Evolutionary conservation across 805 yeast genomes (phyloP), one percentile per base, ranked within the genome.

Genomic region (Grigorovia humatica): DNA sequence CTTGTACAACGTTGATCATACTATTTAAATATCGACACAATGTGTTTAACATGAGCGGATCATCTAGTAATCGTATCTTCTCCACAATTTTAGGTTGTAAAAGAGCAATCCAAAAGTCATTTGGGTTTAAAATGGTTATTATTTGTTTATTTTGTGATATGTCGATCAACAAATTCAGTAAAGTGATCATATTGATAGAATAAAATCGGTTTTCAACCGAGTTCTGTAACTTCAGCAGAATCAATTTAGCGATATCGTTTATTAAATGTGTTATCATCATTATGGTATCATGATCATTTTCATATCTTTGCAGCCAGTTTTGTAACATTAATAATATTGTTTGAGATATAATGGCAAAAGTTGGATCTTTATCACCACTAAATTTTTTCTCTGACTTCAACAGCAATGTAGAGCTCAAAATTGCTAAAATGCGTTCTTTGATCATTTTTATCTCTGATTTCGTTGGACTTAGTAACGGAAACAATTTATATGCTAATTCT

Each of bases 21-120:
- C 46, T 51, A 6, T 59, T 52, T 43, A 64, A 51, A 52, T 60
- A 61, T 32, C 44, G 38, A 54, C 68, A 64, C 27, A 61, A 53
- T 9, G 55, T 49, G 46, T 60, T 52, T 27, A 64, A 19, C 1
- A 63, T 9, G 17, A 62, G 41, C 2, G 67, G 64, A 50, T 63
- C 66, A 47, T 61, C 63, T 11, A 54, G 44, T 9, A 55, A 54
- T 15, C 57, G 40, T 29, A 61, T 30, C 41, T 55, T 59, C 42
- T 59, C 52, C 45, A 63, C 55, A 4, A 52, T 47, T 35, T 41
- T 45, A 9, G 53, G 54, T 9, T 54, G 52, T 20, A 60, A 41
- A n/a, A 62, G 54, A 2, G 60, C 27, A 13, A 47, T 48, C 35
- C 55, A 52, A 12, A 60, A 30, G 13, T 53, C 45, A 9, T 49